Evolutionary conservation across 192 early-diverging fungal genomes (phyloP).

Genomic region (Umbelopsis ramanniana): DNA sequence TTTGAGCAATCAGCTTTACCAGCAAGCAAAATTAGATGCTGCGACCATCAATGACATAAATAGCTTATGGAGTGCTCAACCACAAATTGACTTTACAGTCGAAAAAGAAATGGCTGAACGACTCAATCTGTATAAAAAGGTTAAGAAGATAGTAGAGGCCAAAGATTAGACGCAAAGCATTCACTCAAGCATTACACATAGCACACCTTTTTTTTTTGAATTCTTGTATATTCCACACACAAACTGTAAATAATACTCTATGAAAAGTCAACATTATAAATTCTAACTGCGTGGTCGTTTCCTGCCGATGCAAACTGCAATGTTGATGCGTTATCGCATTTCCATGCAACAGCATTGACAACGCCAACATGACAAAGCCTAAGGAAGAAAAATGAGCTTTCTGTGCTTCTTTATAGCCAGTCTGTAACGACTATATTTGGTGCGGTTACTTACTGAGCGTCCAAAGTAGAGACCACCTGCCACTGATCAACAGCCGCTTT

Average conservation of each 20-base stretch:
- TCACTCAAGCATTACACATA: not conserved
- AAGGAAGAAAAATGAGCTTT: not conserved
- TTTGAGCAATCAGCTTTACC: conserved; percentile 1
- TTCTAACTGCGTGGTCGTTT: conserved; percentile 75
- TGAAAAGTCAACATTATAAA: conserved; percentile 54
- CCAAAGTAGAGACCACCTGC: conserved; percentile 43
- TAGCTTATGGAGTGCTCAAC: conserved; percentile 27
- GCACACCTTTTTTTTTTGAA: too few species aligned
- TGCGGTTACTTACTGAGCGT: conserved; percentile 46
- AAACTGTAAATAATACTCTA: not conserved
- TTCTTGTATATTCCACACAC: not conserved
- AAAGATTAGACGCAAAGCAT: conserved; percentile 21
- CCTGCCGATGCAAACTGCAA: conserved; percentile 71
- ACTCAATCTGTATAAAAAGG: conserved; percentile 29
- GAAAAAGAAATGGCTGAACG: conserved; percentile 31
- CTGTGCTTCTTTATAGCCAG: too few species aligned
- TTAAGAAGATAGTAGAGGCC: conserved; percentile 33
- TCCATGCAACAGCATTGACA: conserved; percentile 71
- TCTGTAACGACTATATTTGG: not conserved
- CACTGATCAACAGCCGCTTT: conserved; percentile 33
- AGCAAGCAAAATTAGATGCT: not conserved
- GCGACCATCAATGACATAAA: not conserved
- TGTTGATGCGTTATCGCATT: conserved; percentile 36
- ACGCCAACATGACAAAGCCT: conserved; percentile 58
- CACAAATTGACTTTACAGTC: conserved; percentile 21